A percentile compares a stretch with the other conserved stretches of the same genome.
phyloP scores from a whole-genome alignment of 306 rosid species.

The Ochetophila trinervis region DNA sequence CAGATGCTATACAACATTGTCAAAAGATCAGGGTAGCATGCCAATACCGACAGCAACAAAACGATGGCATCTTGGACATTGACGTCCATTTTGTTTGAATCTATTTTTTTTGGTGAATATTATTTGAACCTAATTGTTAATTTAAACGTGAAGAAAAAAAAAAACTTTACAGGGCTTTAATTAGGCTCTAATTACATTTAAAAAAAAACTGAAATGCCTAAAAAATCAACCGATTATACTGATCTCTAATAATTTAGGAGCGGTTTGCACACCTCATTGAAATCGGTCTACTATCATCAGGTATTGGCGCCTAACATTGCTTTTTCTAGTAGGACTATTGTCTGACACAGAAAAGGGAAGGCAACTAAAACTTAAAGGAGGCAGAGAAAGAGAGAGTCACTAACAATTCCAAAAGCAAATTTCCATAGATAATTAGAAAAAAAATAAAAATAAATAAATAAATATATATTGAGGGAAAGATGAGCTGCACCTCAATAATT shows the following conservation, averaged over 20 bases:
- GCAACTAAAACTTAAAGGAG: not conserved
- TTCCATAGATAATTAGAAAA: slow-evolving; percentile 36
- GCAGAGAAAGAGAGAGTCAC: slow-evolving; percentile 25
- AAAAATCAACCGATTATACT: not conserved
- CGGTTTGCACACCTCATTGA: not conserved
- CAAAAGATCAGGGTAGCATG: slow-evolving; percentile 28
- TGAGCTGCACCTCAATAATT: slow-evolving; percentile 78
- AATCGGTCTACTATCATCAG: not conserved
- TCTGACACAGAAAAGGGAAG: slow-evolving; percentile 7
- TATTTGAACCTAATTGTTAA: too few species aligned
- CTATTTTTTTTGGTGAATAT: too few species aligned
- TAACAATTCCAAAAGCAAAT: slow-evolving; percentile 15
- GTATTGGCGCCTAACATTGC: slow-evolving; percentile 23
- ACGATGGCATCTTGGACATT: too few species aligned
- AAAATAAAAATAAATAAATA: not conserved
- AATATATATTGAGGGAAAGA: slow-evolving; percentile 29
- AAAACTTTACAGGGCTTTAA: too few species aligned
- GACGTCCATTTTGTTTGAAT: too few species aligned
- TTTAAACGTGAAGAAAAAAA: too few species aligned
- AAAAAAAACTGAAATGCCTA: too few species aligned
- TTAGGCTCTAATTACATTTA: too few species aligned
- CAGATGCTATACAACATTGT: slow-evolving; percentile 21
- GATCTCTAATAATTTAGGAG: not conserved
- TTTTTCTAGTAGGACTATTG: slow-evolving; percentile 8
- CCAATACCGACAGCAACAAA: slow-evolving; percentile 29